Conservation (phyloP, 73 alveolate species). For the Blepharisma japonicum region DNA sequence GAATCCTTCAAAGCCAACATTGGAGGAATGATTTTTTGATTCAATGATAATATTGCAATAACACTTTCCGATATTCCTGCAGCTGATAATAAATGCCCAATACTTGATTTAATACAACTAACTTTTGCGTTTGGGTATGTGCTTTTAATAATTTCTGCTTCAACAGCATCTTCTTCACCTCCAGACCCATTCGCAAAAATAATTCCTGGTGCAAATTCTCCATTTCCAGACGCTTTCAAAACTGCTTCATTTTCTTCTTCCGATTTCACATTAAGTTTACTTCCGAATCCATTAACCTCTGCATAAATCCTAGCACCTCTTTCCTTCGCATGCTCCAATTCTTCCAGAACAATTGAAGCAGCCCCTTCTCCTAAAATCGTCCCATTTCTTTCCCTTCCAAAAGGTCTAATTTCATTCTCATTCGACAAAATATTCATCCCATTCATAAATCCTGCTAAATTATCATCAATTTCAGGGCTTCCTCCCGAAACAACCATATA, state of each 20-base stretch:
- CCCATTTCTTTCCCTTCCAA: constrained; percentile 69
- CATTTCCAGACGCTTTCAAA: constrained; percentile 23
- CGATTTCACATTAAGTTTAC: constrained; percentile 53
- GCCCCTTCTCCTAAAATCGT: constrained; percentile 76
- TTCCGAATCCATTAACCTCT: constrained; percentile 67
- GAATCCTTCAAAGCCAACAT: not conserved
- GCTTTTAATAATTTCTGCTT: not conserved
- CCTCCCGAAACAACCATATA: not conserved
- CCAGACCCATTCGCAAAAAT: not conserved
- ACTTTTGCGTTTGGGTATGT: no score
- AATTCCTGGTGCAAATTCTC: not conserved
- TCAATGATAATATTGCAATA: not conserved
- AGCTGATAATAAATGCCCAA: constrained; percentile 28
- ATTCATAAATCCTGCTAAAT: not conserved
- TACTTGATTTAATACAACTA: constrained; percentile 8
- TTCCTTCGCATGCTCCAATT: constrained; percentile 52
- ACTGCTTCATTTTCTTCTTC: constrained; percentile 53
- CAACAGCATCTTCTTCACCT: constrained; percentile 12
- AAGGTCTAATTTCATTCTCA: constrained; percentile 56
- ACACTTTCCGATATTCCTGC: constrained; percentile 25
- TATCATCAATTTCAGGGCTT: not conserved
- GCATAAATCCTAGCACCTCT: constrained; percentile 74
- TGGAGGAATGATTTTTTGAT: constrained; percentile 9
- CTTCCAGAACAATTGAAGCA: constrained; percentile 61
- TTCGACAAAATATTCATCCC: constrained; percentile 31